Percentiles rank a stretch among this genome's conserved stretches.
Conservation (phyloP, 306 rosid genomes). For the Vigna hirtella region DNA sequence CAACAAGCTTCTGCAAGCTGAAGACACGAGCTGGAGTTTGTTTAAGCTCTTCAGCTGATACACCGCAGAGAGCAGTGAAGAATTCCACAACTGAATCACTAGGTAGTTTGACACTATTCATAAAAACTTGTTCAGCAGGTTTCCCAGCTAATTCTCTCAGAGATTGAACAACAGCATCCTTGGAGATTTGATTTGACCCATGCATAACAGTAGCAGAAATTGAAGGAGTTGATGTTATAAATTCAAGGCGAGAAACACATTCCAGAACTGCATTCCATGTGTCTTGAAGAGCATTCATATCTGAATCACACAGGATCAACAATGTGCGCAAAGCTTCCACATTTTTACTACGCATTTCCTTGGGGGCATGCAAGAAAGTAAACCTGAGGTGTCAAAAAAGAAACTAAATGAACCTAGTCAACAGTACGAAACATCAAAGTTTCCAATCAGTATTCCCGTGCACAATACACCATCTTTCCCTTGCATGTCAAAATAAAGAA, state of each 20-base stretch:
- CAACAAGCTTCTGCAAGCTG: slow-evolving; percentile 99
- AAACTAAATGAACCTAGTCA: slow-evolving; percentile 43
- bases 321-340: slow-evolving; percentile 93
- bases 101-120: slow-evolving; percentile 91
- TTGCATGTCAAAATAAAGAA: slow-evolving; percentile 34
- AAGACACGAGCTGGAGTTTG: slow-evolving; percentile 98
- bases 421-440: slow-evolving; percentile 37
- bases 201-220: slow-evolving; percentile 91
- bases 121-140: slow-evolving; percentile 97
- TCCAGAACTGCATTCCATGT: slow-evolving; percentile 99
- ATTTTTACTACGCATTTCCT: slow-evolving; percentile 99
- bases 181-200: slow-evolving; percentile 97
- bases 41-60: slow-evolving; percentile 95
- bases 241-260: slow-evolving; percentile 97
- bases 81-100: slow-evolving; percentile 97
- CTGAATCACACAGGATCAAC: slow-evolving; percentile 78
- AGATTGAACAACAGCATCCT: slow-evolving; percentile 93
- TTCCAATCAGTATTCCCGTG: slow-evolving; percentile 33
- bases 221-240: slow-evolving; percentile 80
- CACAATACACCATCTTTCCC: slow-evolving; percentile 33
- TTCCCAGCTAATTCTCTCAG: slow-evolving; percentile 90
- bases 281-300: slow-evolving; percentile 87
- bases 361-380: slow-evolving; percentile 98
- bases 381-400: slow-evolving; percentile 70
- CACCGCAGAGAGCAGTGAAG: slow-evolving; percentile 97